Evolutionary conservation across 2,329 filamentous ascomycete species (phyloP).

Genomic region (Botrytis hyacinthi): DNA sequence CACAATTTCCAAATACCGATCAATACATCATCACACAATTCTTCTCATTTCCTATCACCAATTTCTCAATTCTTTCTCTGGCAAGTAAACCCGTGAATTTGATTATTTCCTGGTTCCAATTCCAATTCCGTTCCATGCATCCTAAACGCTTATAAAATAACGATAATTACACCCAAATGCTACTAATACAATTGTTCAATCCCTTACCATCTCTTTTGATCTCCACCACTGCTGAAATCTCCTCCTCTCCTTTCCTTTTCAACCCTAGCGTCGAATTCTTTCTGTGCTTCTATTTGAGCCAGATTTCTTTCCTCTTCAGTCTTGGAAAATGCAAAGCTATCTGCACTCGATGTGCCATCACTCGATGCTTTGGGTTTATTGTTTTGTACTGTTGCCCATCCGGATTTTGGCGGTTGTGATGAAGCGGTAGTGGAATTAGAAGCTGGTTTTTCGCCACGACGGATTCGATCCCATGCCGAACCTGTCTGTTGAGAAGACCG

Average conservation of each 20-base stretch:
- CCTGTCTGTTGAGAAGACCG: not conserved
- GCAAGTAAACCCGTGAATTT: not conserved
- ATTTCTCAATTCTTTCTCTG: too few relatives aligned
- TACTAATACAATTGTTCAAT: not conserved
- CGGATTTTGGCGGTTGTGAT: constrained; percentile 18
- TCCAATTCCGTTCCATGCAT: not conserved
- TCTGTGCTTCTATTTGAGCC: constrained; percentile 34
- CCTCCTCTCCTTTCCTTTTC: constrained; percentile 37
- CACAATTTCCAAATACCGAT: too few relatives aligned
- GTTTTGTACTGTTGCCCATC: constrained; percentile 24
- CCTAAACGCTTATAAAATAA: not conserved
- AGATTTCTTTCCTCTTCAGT: constrained; percentile 28
- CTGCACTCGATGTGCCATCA: constrained; percentile 20
- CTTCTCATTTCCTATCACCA: too few relatives aligned
- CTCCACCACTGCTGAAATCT: constrained; percentile 32
- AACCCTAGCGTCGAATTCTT: constrained; percentile 39
- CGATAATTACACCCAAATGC: not conserved
- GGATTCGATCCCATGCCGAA: constrained; percentile 39
- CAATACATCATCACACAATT: too few relatives aligned
- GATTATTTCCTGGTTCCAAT: not conserved
- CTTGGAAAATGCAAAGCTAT: constrained; percentile 34
- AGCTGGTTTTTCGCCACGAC: constrained; percentile 28
- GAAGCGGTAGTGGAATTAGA: constrained; percentile 8
- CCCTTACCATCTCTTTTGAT: constrained; percentile 31
- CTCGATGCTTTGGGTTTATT: constrained; percentile 20